Percentiles rank a stretch among this genome's conserved stretches.
These are phyloP conservation scores for Alternaria postmessia DNA, from an alignment of 2,329 filamentous ascomycete species.

Conservation along the genomic window DNA sequence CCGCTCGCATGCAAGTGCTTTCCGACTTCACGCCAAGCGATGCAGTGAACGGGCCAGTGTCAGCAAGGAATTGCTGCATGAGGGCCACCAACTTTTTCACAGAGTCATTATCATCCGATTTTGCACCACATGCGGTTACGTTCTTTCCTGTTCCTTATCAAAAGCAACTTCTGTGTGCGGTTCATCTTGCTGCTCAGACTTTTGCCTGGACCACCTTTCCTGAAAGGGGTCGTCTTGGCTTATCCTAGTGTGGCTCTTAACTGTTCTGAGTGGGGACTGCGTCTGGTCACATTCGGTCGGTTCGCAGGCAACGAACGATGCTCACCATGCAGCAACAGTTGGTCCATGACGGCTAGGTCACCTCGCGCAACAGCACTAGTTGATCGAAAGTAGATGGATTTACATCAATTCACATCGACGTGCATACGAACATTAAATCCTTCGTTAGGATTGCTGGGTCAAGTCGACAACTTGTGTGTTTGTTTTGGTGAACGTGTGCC, in stretches of 20 bases:
- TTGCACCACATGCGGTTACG: conserved; percentile 26
- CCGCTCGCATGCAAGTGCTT: conserved; percentile 26
- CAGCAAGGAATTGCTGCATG: conserved; percentile 28
- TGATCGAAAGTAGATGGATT: conserved; percentile 9
- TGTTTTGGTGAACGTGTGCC: background rate
- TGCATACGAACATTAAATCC: background rate
- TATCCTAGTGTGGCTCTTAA: conserved; percentile 15
- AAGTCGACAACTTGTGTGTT: background rate
- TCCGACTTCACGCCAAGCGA: conserved; percentile 42
- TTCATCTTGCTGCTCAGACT: conserved; percentile 22
- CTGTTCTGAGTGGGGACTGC: conserved; percentile 18
- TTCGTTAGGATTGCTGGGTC: background rate
- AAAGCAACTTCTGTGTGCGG: conserved; percentile 16
- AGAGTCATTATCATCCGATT: conserved; percentile 31
- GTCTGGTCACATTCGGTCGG: conserved; percentile 30
- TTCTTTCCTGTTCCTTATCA: conserved; percentile 26
- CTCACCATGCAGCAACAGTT: conserved; percentile 18
- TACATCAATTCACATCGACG: background rate
- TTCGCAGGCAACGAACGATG: conserved; percentile 22
- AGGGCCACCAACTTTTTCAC: conserved; percentile 27
- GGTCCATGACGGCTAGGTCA: conserved; percentile 10
- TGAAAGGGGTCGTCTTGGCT: conserved; percentile 23
- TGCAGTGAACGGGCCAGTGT: conserved; percentile 29
- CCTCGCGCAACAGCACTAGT: conserved; percentile 8
- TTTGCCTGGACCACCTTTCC: conserved; percentile 19